These are phyloP conservation scores for Stagonosporopsis chrysanthemi DNA, from an alignment of 2,329 filamentous ascomycete species.

Conservation along the genomic window DNA sequence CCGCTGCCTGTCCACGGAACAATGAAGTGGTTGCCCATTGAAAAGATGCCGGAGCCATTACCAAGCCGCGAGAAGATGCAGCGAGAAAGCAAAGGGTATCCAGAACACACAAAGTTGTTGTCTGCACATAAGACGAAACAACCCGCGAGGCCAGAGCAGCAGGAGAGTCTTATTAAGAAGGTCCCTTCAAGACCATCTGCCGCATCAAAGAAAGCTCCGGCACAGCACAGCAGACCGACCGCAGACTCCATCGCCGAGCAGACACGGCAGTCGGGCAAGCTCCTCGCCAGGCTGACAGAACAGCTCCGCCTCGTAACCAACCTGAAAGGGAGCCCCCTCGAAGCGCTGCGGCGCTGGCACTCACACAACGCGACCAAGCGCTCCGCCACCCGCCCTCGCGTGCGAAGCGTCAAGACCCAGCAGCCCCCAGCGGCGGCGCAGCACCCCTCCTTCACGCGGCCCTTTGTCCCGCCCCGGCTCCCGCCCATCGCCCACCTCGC, in stretches of 20 bases:
- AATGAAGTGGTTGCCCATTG: no score
- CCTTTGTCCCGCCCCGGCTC: not conserved
- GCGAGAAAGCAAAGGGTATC: no score
- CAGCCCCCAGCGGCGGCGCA: not conserved
- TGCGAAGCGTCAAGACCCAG: not conserved
- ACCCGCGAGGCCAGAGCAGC: no score
- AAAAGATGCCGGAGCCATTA: no score
- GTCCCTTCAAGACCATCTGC: not conserved
- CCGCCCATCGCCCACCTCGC: not conserved
- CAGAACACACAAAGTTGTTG: no score
- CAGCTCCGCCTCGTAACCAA: not conserved
- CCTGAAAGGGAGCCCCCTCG: not conserved
- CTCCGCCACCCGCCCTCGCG: not conserved
- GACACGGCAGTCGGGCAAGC: not conserved
- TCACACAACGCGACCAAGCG: not conserved
- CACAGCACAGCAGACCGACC: not conserved
- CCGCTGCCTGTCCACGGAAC: not conserved
- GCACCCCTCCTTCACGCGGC: not conserved
- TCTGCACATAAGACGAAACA: no score
- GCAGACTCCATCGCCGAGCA: not conserved
- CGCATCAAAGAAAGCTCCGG: not conserved
- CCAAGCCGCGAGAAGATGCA: no score
- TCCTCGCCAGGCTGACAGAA: slow-evolving; percentile 1
- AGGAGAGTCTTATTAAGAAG: no score
- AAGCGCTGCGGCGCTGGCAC: not conserved